Evolutionary conservation across 768 basidiomycete genomes (phyloP).

Genomic region (Mrakia blollopis): DNA sequence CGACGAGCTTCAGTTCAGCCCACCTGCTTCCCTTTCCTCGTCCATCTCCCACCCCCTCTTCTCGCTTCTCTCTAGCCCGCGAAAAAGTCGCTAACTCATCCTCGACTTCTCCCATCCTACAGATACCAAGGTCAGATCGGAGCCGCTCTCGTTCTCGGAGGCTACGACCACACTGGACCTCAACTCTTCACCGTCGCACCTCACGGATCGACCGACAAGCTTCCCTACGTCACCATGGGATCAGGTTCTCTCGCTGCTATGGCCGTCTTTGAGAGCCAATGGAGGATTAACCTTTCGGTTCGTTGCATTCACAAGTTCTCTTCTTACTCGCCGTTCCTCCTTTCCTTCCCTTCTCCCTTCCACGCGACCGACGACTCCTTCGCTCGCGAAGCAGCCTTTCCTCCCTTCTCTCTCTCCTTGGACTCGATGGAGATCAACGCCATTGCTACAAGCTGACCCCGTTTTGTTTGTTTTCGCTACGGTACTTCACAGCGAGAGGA

Average conservation of each 20-base stretch:
- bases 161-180: conserved; percentile 88
- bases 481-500: conserved; percentile 61
- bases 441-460: not conserved
- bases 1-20: too few relatives aligned
- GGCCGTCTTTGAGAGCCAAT: conserved; percentile 89
- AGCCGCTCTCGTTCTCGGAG: conserved; percentile 91
- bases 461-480: not conserved
- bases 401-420: not conserved
- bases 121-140: conserved; percentile 93
- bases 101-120: not conserved
- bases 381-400: too few relatives aligned
- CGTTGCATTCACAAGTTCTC: conserved; percentile 36
- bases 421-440: too few relatives aligned
- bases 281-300: conserved; percentile 77
- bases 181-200: conserved; percentile 94
- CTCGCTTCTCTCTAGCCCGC: not conserved
- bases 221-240: conserved; percentile 99
- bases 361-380: not conserved
- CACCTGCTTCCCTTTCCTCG: not conserved
- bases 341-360: not conserved
- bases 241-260: conserved; percentile 94
- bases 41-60: not conserved
- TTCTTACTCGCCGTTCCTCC: not conserved
- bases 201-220: conserved; percentile 96
- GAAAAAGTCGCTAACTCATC: too few relatives aligned